Conservation (phyloP, 305 asterid genomes). For the Plantago coronopus region DNA sequence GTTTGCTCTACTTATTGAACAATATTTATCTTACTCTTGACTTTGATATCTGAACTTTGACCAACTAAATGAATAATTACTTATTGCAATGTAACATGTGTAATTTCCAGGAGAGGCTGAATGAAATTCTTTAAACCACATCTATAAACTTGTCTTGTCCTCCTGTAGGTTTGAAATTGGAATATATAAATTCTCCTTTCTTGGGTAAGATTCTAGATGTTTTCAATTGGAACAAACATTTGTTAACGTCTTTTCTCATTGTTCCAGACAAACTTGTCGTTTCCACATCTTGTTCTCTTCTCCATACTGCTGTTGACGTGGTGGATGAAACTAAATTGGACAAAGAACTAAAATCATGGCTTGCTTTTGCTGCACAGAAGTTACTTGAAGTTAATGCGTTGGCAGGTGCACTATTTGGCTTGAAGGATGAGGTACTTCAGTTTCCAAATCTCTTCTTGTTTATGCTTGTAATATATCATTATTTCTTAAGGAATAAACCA, state of each 20-base stretch:
- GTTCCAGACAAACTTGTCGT: slow-evolving; percentile 51
- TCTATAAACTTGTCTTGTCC: not conserved
- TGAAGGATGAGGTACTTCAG: slow-evolving; percentile 46
- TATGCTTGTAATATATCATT: not conserved
- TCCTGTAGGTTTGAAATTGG: not conserved
- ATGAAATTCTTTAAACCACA: not conserved
- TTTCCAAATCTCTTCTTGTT: not conserved
- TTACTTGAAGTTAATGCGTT: slow-evolving; percentile 53
- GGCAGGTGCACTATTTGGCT: slow-evolving; percentile 49
- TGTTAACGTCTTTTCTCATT: slow-evolving; percentile 12
- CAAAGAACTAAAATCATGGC: slow-evolving; percentile 56
- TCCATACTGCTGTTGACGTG: slow-evolving; percentile 67
- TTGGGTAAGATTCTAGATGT: slow-evolving; percentile 16
- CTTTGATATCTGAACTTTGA: not conserved
- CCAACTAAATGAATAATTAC: not conserved
- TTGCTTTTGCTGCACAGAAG: slow-evolving; percentile 67
- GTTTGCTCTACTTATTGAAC: no score
- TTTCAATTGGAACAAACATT: slow-evolving; percentile 3
- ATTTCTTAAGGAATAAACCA: not conserved
- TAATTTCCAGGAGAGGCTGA: not conserved
- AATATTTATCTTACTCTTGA: not conserved
- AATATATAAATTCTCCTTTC: not conserved
- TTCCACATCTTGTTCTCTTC: slow-evolving; percentile 65
- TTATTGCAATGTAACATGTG: not conserved
- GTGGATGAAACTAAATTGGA: slow-evolving; percentile 54